Evolutionary conservation across 1,139 yeast genomes (phyloP), one percentile per base, ranked within the genome.

Genomic region (Kurtzmaniella quercitrusa): DNA sequence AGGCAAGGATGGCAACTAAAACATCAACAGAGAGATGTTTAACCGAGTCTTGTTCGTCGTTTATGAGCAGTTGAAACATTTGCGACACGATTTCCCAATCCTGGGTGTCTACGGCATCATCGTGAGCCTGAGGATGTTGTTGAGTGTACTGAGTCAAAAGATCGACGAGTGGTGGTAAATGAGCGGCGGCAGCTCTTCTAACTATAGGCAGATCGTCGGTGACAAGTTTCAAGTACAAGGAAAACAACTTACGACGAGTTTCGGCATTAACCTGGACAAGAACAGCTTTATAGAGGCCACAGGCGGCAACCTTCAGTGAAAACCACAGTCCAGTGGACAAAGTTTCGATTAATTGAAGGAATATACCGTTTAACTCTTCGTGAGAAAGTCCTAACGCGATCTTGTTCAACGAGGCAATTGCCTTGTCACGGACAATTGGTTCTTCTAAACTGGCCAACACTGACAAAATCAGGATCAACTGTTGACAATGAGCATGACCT

Each of bases 151-250:
- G 60, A 38, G 88, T 73, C 52, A 78, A 65, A 43, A 78, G 67
- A 50, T 80, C 78, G 51, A 91, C 79, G 45, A 91, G 68, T 38
- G 65, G 69, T 1, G 98, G 96, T 52, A 93, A 75, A 60, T 85
- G 80, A 36, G 82, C 79, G 8, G 96, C 98, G 15, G 97, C 95
- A 15, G 96, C 85, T 59, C 98, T 82, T 64, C 97, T 82, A 32
- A 93, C 98, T 97, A 94, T 91, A 46, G 99, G 99, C 19, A 96
- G 88, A 48, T 94, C 98, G 63, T 94, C 98, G 49, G 78, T 78
- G 41, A 88, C 79, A 51, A 93, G 71, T 52, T 82, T 84, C 48
- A 80, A 71, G 61, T 84, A 91, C 44, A 84, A 63, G 38, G 76
- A 73, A 49, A 89, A 73, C 48, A 93, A 71, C 40, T 82, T 83